Base-by-base conservation (phyloP, 805 yeast species). In the Yamadazyma olivae region DNA sequence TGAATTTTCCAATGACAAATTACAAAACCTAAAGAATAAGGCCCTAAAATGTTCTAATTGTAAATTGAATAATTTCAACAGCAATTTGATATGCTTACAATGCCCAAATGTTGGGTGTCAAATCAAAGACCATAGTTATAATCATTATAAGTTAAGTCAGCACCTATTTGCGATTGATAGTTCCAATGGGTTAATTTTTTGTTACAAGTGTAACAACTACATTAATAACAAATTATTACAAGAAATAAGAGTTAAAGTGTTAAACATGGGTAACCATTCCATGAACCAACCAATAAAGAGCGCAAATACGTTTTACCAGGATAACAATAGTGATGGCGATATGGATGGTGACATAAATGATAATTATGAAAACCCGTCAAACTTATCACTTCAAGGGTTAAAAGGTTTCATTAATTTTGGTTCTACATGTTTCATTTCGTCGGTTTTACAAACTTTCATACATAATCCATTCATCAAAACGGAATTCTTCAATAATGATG, bases 341-440 rank as follows among this genome's bases (percentile, higher is more conserved):
- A n/a, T 6, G 9, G 6, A 7, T 13, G 27, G 14, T 9, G 32
- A 20, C 15, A 30, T 23, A 2, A 14, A 27, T 9, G 32, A 46
- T 45, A 35, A 61, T 52, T 44, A 26, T 39, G 12, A 22, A 3
- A 43, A 44, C 26, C 85, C 87, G 23, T 56, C 66, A 15, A 60
- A 53, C 48, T 73, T 72, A 35, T 83, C 90, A 1, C 68, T 77
- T 5, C 74, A 80, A n/a, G 98, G 97, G 0, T 64, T 93, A 15
- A 74, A 84, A 35, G 99, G 99, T 3, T 77, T 93, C 48, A 81
- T 88, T 34, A 91, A 91, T 57, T 79, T 91, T 81, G 99, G 99
- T 0, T 85, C 99, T 0, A 93, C 99, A 0, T 93, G 99, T 64
- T 93, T 88, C 64, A 91, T 93, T 87, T 85, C 95, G 48, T 83